Evolutionary conservation across 768 basidiomycete species (phyloP), one percentile per base, ranked within the genome.

Genomic region (Boletus tomentosulus): DNA sequence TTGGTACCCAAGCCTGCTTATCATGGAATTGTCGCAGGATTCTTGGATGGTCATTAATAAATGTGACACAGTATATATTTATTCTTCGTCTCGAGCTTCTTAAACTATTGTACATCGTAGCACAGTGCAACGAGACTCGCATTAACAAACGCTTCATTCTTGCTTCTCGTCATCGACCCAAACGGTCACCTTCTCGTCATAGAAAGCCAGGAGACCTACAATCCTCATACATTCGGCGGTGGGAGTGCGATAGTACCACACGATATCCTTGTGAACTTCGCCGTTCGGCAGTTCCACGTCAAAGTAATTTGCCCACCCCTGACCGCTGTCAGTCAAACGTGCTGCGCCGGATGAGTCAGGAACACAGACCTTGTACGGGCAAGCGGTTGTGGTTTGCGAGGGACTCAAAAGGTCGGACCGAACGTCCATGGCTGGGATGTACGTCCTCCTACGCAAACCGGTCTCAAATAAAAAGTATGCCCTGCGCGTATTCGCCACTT

Each of bases 181-280:
- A 12, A 86, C 77, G 50, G 85, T 83, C 27, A 86, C 78, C 56
- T 82, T 84, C 59, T 87, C 84, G 50, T 87, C 83, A 56, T 82
- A 83, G 63, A 85, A 86, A 0, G 82, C 78, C 7, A 81, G 67
- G 53, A 76, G 75, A 16, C 83, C 83, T 47, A 66, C 71, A 44
- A 86, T 76, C 22, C 67, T 72, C 3, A 74, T 69, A 38, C 79
- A 79, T 56, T 85, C 85, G 0, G 70, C 68, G 13, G 69, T 75
- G 0, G 84, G 77, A 37, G 74, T 73, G 27, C 75, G 78, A 66
- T 87, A 86, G 74, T 77, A 85, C 85, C 86, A 87, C 15, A 82
- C 78, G 5, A 85, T 65, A 50, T 84, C 75, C 30, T 80, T 70
- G 37, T 73, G 62, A 15, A 65, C 66, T 44, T 77, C 71, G 6